Conservation (phyloP, 1,284 basidiomycete genomes). For the Hypsizygus ulmarius region DNA sequence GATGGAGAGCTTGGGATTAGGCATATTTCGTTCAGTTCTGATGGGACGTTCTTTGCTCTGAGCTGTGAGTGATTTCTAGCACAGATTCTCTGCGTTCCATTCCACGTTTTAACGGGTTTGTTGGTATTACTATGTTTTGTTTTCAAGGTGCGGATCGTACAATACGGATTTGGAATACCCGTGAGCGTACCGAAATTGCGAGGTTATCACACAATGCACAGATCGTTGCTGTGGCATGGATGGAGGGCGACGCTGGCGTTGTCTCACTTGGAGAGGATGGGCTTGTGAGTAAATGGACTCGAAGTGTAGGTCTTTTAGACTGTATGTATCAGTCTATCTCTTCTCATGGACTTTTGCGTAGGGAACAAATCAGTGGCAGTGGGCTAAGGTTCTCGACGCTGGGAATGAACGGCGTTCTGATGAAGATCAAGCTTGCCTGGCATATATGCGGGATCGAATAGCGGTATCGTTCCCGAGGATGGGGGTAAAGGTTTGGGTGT, state of each 20-base stretch:
- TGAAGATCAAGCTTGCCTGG: conserved; percentile 48
- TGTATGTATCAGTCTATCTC: background rate
- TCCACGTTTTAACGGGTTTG: too few species aligned
- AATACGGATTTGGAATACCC: conserved; percentile 54
- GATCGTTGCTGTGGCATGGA: conserved; percentile 52
- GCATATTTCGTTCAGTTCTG: conserved; percentile 43
- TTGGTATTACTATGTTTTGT: conserved; percentile 6
- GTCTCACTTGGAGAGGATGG: conserved; percentile 56
- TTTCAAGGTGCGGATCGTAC: conserved; percentile 49
- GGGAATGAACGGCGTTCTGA: conserved; percentile 34
- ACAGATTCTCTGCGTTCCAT: too few species aligned
- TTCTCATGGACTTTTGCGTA: conserved; percentile 19
- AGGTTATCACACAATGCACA: conserved; percentile 36
- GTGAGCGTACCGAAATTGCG: conserved; percentile 41
- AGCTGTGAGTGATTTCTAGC: conserved; percentile 46
- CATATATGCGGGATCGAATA: conserved; percentile 53
- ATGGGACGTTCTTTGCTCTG: conserved; percentile 48
- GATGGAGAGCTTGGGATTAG: conserved; percentile 41
- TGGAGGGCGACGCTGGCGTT: conserved; percentile 52
- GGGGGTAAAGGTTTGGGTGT: conserved; percentile 66
- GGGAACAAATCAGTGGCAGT: conserved; percentile 55
- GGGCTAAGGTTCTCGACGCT: conserved; percentile 51
- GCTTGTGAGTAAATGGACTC: conserved; percentile 55
- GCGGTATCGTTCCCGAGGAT: conserved; percentile 56
- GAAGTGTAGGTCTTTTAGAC: conserved; percentile 38